Percentiles rank a stretch among this genome's conserved stretches.
phyloP scores from a whole-genome alignment of 1,139 yeast species.

The Blastobotrys apis region DNA sequence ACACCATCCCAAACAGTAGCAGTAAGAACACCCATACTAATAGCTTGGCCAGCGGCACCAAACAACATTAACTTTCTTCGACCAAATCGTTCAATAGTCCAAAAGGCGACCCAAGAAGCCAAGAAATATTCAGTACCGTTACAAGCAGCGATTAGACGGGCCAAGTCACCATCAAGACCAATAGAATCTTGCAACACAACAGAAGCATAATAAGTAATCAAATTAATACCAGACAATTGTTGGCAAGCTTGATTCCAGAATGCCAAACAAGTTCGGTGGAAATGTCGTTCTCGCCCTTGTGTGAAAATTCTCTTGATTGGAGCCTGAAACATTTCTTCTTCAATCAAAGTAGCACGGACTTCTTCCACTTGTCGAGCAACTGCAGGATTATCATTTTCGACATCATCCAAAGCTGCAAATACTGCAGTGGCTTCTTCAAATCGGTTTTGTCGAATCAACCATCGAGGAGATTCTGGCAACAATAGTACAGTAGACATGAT shows the following conservation, averaged over 20 bases:
- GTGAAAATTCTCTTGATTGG: constrained; percentile 18
- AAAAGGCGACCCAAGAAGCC: constrained; percentile 43
- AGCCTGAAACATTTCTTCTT: constrained; percentile 19
- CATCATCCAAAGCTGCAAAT: constrained; percentile 13
- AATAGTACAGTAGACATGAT: constrained; percentile 10
- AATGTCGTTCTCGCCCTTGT: constrained; percentile 34
- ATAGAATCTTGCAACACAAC: constrained; percentile 41
- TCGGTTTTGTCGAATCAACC: constrained; percentile 44
- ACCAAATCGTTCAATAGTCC: constrained; percentile 52
- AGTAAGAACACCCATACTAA: constrained; percentile 27
- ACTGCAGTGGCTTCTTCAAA: constrained; percentile 26
- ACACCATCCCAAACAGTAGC: constrained; percentile 25
- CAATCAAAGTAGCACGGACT: constrained; percentile 24
- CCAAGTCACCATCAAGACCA: constrained; percentile 40
- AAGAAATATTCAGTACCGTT: constrained; percentile 47
- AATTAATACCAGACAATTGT: constrained; percentile 70
- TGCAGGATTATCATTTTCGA: constrained; percentile 24
- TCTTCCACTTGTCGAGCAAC: constrained; percentile 29
- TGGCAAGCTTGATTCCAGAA: constrained; percentile 52
- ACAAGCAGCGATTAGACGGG: constrained; percentile 43
- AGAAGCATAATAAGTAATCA: constrained; percentile 57
- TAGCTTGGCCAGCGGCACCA: constrained; percentile 34
- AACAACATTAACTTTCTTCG: constrained; percentile 52
- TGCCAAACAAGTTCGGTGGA: constrained; percentile 47
- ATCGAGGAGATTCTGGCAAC: constrained; percentile 51